These are phyloP conservation scores for Camelina laxa DNA, from an alignment of 345 rosid species.

Conservation along the genomic window DNA sequence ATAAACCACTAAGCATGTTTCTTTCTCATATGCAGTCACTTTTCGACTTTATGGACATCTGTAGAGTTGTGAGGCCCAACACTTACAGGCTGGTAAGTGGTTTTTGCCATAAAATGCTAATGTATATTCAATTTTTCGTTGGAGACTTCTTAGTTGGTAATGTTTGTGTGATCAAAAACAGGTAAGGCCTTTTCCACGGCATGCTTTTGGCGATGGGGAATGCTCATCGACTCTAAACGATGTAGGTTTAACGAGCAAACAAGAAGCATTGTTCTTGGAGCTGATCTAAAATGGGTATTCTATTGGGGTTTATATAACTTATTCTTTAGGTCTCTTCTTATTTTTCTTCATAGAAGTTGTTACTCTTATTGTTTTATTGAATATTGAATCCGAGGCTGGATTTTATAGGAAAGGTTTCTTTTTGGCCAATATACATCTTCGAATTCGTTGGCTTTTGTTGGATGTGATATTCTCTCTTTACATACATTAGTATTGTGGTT, in stretches of 20 bases:
- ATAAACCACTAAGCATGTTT: constrained; percentile 11
- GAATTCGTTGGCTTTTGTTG: not conserved
- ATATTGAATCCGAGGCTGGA: not conserved
- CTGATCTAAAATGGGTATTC: constrained; percentile 48
- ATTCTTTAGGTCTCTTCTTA: not conserved
- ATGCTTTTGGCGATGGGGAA: constrained; percentile 72
- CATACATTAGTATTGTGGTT: too few species aligned
- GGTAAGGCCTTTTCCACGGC: constrained; percentile 89
- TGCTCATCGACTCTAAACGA: constrained; percentile 58
- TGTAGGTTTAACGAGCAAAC: constrained; percentile 85
- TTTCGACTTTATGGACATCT: constrained; percentile 79
- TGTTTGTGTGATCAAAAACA: constrained; percentile 35
- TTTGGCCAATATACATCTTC: not conserved
- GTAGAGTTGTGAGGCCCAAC: constrained; percentile 73
- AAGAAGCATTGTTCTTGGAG: constrained; percentile 83
- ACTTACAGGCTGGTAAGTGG: constrained; percentile 70
- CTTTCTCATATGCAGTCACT: constrained; percentile 46
- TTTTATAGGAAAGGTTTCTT: not conserved
- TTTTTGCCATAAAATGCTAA: not conserved
- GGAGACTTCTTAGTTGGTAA: not conserved
- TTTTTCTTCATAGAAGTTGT: not conserved
- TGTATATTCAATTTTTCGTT: not conserved
- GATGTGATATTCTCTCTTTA: not conserved
- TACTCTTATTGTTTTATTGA: constrained; percentile 2
- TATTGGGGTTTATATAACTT: not conserved